A percentile compares a stretch with the other conserved stretches of the same genome.
These are phyloP conservation scores for Oryza meridionalis DNA, from an alignment of 176 grass and related monocot species.

Conservation along the genomic window DNA sequence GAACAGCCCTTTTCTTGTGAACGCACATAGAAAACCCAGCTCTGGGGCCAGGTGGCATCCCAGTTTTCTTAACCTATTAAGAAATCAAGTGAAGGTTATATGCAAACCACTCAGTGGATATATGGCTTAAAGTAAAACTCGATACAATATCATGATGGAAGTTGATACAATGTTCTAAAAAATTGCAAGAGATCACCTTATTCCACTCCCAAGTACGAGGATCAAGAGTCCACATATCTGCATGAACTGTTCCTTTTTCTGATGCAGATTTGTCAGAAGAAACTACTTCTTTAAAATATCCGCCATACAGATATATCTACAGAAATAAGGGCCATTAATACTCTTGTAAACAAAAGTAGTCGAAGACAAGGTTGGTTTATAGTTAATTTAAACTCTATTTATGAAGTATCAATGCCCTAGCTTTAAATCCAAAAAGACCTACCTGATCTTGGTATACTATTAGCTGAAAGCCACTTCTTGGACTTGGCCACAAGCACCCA, in stretches of 20 bases:
- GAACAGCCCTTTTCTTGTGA: constrained; percentile 92
- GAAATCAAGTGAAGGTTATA: constrained; percentile 23
- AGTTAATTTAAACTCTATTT: not conserved
- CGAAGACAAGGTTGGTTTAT: not conserved
- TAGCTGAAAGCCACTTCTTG: constrained; percentile 99
- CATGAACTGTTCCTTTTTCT: constrained; percentile 98
- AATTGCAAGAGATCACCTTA: constrained; percentile 66
- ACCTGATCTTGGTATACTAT: constrained; percentile 95
- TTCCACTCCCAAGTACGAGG: constrained; percentile 98
- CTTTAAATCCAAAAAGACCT: constrained; percentile 44
- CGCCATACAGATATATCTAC: constrained; percentile 96
- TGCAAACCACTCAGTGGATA: not conserved
- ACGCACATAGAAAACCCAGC: constrained; percentile 98
- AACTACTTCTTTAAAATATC: constrained; percentile 97
- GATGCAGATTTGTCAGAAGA: constrained; percentile 74
- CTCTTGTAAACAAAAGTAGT: constrained; percentile 24
- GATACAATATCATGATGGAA: constrained; percentile 14
- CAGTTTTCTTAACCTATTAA: constrained; percentile 90
- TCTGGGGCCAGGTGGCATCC: constrained; percentile 91
- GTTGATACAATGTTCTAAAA: constrained; percentile 8
- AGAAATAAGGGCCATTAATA: constrained; percentile 17
- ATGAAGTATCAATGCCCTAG: not conserved
- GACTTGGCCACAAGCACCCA: constrained; percentile 90
- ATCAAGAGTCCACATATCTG: constrained; percentile 96
- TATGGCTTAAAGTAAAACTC: constrained; percentile 22